These are phyloP conservation scores for Cystobasidium slooffiae DNA, from an alignment of 1,284 basidiomycete species.

Conservation along the genomic window DNA sequence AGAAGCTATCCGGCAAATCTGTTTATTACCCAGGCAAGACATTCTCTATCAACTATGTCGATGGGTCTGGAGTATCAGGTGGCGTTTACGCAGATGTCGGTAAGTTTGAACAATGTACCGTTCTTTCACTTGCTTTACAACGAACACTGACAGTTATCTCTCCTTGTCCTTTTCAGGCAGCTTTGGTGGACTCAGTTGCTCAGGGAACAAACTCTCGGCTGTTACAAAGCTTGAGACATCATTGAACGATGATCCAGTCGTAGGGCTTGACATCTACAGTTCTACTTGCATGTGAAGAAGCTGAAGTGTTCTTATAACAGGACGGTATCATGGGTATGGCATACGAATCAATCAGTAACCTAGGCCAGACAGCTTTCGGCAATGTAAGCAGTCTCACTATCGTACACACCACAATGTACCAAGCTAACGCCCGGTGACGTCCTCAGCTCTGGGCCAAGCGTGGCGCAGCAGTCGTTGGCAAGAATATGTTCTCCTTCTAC, in stretches of 20 bases:
- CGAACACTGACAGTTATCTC: not conserved
- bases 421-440: too few species aligned
- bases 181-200: conserved; percentile 56
- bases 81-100: conserved; percentile 64
- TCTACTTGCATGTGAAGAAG: not conserved
- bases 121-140: not conserved
- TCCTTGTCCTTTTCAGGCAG: not conserved
- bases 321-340: conserved; percentile 57
- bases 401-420: too few species aligned
- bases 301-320: conserved; percentile 22
- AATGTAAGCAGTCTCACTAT: conserved; percentile 6
- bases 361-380: conserved; percentile 48
- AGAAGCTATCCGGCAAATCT: conserved; percentile 48
- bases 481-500: conserved; percentile 61
- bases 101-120: conserved; percentile 8
- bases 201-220: conserved; percentile 56
- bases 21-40: conserved; percentile 47
- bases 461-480: conserved; percentile 12
- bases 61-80: conserved; percentile 64
- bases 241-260: conserved; percentile 48
- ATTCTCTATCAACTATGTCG: conserved; percentile 65
- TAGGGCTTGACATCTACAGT: not conserved
- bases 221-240: conserved; percentile 53
- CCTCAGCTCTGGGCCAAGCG: conserved; percentile 59
- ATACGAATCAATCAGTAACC: conserved; percentile 51